Conservation (phyloP, 108 stramenopile genomes). For the Nitzschia putrida region DNA sequence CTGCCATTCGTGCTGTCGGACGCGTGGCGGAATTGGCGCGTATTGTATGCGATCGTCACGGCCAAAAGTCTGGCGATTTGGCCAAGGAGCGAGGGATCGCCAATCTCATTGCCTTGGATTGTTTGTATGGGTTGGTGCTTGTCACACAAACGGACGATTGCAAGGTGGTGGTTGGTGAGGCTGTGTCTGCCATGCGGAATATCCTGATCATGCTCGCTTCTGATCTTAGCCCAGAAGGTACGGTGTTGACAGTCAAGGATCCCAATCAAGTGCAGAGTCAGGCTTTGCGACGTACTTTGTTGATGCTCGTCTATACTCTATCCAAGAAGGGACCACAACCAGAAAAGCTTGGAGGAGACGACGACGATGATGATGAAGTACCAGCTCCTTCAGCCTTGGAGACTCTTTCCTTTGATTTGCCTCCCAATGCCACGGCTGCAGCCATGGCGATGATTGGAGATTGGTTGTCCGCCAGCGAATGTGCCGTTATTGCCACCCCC, state of each 20-base stretch:
- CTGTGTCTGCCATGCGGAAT: constrained; percentile 82
- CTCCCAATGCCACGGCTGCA: constrained; percentile 60
- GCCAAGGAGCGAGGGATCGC: constrained; percentile 52
- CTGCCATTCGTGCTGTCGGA: constrained; percentile 89
- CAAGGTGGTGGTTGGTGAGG: constrained; percentile 86
- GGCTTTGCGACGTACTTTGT: constrained; percentile 60
- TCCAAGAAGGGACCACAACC: constrained; percentile 7
- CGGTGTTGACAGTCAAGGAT: constrained; percentile 45
- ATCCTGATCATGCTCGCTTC: constrained; percentile 80
- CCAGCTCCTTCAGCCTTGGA: constrained; percentile 35
- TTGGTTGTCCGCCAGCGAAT: constrained; percentile 42
- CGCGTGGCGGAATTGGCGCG: constrained; percentile 81
- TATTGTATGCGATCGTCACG: constrained; percentile 76
- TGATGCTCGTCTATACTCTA: constrained; percentile 69
- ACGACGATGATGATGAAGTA: constrained; percentile 48
- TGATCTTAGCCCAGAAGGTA: constrained; percentile 23
- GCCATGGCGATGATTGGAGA: constrained; percentile 79
- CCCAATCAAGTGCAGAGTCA: constrained; percentile 61
- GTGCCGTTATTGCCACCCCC: constrained; percentile 16
- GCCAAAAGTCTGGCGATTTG: constrained; percentile 39
- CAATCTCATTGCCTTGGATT: constrained; percentile 79
- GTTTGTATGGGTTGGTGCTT: constrained; percentile 83
- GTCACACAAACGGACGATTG: constrained; percentile 73
- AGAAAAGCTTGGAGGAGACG: constrained; percentile 35
- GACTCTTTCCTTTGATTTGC: constrained; percentile 48